Percentiles rank a stretch among this genome's conserved stretches.
Evolutionary conservation across 768 basidiomycete species (phyloP).

Genomic region (Goffeauzyma gilvescens): DNA sequence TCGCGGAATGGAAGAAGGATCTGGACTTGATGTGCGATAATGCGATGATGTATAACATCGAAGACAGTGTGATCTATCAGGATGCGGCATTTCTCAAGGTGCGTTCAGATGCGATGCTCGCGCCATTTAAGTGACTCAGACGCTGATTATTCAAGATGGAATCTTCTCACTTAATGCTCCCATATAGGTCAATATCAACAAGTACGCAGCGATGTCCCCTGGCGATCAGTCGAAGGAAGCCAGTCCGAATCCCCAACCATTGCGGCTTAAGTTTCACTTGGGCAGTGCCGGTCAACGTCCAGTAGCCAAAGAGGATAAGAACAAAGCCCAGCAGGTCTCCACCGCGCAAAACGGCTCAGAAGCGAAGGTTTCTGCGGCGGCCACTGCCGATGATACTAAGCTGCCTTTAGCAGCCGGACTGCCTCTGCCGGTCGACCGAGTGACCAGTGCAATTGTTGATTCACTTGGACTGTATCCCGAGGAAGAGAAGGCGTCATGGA

Average conservation of each 20-base stretch:
- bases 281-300: neutral
- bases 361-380: conserved; percentile 4
- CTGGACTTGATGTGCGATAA: conserved; percentile 81
- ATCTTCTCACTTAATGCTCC: neutral
- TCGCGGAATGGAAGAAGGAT: conserved; percentile 59
- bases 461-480: conserved; percentile 18
- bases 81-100: conserved; percentile 27
- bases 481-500: conserved; percentile 23
- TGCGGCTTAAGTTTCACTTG: neutral
- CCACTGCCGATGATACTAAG: conserved; percentile 1
- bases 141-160: neutral
- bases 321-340: neutral
- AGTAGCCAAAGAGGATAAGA: neutral
- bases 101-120: neutral
- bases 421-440: conserved; percentile 18
- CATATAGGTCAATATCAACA: neutral
- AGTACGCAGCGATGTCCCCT: too few relatives aligned
- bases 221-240: neutral
- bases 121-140: neutral
- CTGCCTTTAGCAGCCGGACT: conserved; percentile 5
- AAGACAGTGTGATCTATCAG: conserved; percentile 37
- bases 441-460: conserved; percentile 24
- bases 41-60: conserved; percentile 70
- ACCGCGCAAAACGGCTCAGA: conserved; percentile 2
- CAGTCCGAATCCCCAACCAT: neutral